Base-by-base conservation (phyloP, 148 eudicot species). In the Camellia japonica region DNA sequence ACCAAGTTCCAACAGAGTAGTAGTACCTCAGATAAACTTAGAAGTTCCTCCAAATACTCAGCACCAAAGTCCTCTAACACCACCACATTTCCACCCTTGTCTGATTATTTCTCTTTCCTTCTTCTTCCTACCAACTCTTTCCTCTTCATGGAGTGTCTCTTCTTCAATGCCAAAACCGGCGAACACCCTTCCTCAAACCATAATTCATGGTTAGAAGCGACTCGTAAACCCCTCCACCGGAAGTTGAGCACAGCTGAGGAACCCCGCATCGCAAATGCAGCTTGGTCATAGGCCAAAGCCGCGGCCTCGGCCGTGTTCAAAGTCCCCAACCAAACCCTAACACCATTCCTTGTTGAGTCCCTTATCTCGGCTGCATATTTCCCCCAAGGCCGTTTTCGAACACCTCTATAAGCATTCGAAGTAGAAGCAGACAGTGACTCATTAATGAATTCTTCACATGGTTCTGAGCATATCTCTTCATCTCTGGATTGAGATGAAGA, bases 241-340 rank as follows among this genome's bases (percentile, higher is more conserved):
- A 76, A 76, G 42, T 76, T 76, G 44, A 76, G 79, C 44, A 76
- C 70, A 7, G 79, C 71, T 4, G 7, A 13, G 5, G 58, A 49
- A 18, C 79, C 79, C 3, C 79, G 70, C 79, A 76, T 46, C 1
- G 71, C 58, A 47, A 76, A 76, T 13, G 79, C 79, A 7, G 71
- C 79, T 10, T 76, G 79, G 44, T 76, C 79, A 8, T 76, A 76
- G 1, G 70, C 79, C 70, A 76, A 8, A 30, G 79, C 79, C 0
- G 79, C 79, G 3, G 42, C 79, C 59, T 76, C 47, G 0, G 79
- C 44, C 1, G 59, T 76, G 46, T 76, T 60, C 15, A 76, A 76
- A 1, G 79, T 76, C 19, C 79, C 79, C 59, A 76, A 6, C 79
- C 79, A 76, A 1, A 76, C 79, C 79, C 79, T 63, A 4, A 76